Percentiles rank a stretch among this genome's conserved stretches.
Conservation (phyloP, 495 filamentous ascomycete genomes). For the Podospora conica region DNA sequence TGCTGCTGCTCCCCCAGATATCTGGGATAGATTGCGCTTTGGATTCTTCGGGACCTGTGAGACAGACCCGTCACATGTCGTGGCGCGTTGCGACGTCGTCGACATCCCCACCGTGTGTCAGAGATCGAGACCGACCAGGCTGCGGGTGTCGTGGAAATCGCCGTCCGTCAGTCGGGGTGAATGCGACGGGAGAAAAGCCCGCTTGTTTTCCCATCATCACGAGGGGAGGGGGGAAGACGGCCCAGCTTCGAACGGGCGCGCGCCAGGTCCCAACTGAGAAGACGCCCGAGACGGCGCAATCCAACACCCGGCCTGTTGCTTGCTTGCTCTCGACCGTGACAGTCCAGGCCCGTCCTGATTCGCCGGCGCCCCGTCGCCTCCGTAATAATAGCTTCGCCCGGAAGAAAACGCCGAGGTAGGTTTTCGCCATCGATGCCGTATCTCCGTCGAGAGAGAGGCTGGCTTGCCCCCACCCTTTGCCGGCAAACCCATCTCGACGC, state of each 20-base stretch:
- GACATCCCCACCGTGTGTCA: neutral
- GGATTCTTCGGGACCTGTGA: constrained; percentile 10
- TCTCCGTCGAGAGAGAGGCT: neutral
- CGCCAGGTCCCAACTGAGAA: neutral
- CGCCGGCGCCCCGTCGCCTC: neutral
- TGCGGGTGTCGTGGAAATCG: neutral
- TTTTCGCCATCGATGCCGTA: neutral
- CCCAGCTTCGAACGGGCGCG: neutral
- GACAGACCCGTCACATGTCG: constrained; percentile 24
- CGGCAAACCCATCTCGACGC: neutral
- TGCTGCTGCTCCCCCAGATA: constrained; percentile 19
- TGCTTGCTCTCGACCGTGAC: neutral
- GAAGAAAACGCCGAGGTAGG: neutral
- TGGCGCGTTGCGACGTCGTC: constrained; percentile 11
- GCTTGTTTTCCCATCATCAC: neutral
- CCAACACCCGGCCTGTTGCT: neutral
- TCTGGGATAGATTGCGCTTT: constrained; percentile 21
- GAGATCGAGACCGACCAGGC: neutral
- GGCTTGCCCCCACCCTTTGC: constrained; percentile 4
- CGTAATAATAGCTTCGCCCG: neutral
- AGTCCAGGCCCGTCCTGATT: neutral
- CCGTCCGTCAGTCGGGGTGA: neutral
- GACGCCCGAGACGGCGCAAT: neutral
- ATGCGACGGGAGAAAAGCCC: neutral
- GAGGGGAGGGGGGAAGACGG: neutral